Evolutionary conservation across 805 yeast genomes (phyloP), one percentile per base, ranked within the genome.

Genomic region (Wickerhamomyces hampshirensis): DNA sequence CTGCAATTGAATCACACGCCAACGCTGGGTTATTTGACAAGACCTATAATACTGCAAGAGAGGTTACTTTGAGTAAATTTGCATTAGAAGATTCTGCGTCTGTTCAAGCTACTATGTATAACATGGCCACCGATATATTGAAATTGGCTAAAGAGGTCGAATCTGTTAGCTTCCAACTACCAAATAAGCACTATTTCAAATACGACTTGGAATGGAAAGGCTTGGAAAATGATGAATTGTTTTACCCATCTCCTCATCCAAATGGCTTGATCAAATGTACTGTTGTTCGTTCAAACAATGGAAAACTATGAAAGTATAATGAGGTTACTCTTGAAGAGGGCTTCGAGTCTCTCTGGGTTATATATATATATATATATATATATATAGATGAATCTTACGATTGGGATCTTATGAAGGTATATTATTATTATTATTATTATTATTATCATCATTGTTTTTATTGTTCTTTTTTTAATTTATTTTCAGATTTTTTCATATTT

Each of bases 81-180:
- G 96, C 96, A 13, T 60, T 73, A 34, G 96, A 89, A 62, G 77
- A 85, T 61, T 85, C 95, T 8, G 77, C 96, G n/a, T 84, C 95
- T 18, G 97, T 89, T 31, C 97, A 89, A 68, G 96, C 95, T 31
- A 89, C 96, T 40, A 91, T 89, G 96, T 89, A 76, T 71, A 84
- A 87, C 71, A 89, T 89, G 93, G 73, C 84, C 27, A 71, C 77
- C 46, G 77, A 75, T 44, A 85, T 89, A 46, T 71, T 89, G 56
- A 68, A 65, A 33, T 55, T 52, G 34, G 81, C 75, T 38, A 69
- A 78, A 3, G 67, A 67, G 41, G 69, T 89, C 38, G 73, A 67
- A 44, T 68, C 69, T 30, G 96, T 88, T 24, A 62, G 80, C 35
- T 88, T 85, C 61, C 65, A 73, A 29, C 74, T 89, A 55, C 97